phyloP scores from a whole-genome alignment of 1,284 basidiomycete species.

The Rhodotorula sp. region DNA sequence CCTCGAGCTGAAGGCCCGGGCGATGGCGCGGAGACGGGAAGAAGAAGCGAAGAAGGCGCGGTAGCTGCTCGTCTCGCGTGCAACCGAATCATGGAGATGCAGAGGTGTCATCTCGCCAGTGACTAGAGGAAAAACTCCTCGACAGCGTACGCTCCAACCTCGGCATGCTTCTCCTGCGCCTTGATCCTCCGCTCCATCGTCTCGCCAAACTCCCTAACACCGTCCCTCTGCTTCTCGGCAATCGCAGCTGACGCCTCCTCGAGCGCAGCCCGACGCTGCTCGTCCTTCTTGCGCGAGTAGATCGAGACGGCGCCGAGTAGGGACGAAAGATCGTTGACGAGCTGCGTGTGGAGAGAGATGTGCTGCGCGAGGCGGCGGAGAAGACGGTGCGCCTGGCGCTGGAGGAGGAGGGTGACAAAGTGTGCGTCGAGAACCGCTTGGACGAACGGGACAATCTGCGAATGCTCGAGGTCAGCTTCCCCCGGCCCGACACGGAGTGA shows the following conservation, averaged over 20 bases:
- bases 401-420: conserved; percentile 40
- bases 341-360: conserved; percentile 23
- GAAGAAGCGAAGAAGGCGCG: background rate
- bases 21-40: background rate
- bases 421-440: conserved; percentile 40
- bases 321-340: conserved; percentile 28
- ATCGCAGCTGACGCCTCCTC: background rate
- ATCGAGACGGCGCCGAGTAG: conserved; percentile 34
- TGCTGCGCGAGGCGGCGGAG: conserved; percentile 34
- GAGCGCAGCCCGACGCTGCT: conserved; percentile 8
- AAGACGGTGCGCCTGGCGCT: conserved; percentile 34
- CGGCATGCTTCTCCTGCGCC: conserved; percentile 40
- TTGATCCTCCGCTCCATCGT: conserved; percentile 33
- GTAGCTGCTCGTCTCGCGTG: too few relatives aligned
- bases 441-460: conserved; percentile 34
- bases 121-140: conserved; percentile 33
- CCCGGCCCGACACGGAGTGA: background rate
- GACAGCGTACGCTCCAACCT: conserved; percentile 34
- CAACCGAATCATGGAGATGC: background rate
- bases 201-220: conserved; percentile 31
- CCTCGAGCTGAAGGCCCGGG: conserved; percentile 17
- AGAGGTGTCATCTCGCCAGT: too few relatives aligned
- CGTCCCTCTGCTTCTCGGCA: background rate
- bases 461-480: background rate
- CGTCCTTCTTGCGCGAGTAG: conserved; percentile 29